Evolutionary conservation across 2,329 filamentous ascomycete genomes (phyloP), one percentile per base, ranked within the genome.

Genomic region (Scytalidium lignicola): DNA sequence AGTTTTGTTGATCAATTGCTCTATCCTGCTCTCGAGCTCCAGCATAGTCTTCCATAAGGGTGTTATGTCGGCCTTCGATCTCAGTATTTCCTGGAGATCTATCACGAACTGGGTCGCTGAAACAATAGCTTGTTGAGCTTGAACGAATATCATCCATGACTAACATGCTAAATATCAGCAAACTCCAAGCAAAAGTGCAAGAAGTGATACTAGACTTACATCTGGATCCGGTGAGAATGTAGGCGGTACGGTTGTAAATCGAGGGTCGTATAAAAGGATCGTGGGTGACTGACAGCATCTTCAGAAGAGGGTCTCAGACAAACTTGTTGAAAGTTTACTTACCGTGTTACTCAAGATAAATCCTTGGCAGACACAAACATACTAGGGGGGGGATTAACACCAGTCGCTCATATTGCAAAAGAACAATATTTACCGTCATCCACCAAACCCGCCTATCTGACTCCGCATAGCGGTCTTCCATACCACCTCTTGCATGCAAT

Each of bases 331-430:
- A 21, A 20, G 20, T 26, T 28, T 13, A 53, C 65, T 52, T 66
- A 74, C 72, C 52, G 68, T 70, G 48, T 73, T 75, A 61, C 71
- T 75, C 19, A 78, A 72, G 47, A 78, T 76, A 1, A 73, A 70
- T 10, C 68, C 71, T 56, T 79, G 75, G 40, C 73, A 75, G 4
- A 72, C 70, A 50, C 69, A 72, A 15, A 76, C 68, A 50, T 78
- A 79, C 64, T 74, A 22, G 2, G 23, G 8, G 20, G 10, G 28
- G n/a, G n/a, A n/a, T n/a, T n/a, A n/a, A n/a, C n/a, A n/a, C n/a
- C n/a, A n/a, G n/a, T n/a, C n/a, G n/a, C n/a, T n/a, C n/a, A n/a
- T n/a, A n/a, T n/a, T n/a, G n/a, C n/a, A 44, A 32, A 18, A 43
- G 17, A 45, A 40, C 2, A 32, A 37, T n/a, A 55, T 67, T 37